These are phyloP conservation scores for Corynespora cassiicola DNA, from an alignment of 2,329 filamentous ascomycete species.

Conservation along the genomic window DNA sequence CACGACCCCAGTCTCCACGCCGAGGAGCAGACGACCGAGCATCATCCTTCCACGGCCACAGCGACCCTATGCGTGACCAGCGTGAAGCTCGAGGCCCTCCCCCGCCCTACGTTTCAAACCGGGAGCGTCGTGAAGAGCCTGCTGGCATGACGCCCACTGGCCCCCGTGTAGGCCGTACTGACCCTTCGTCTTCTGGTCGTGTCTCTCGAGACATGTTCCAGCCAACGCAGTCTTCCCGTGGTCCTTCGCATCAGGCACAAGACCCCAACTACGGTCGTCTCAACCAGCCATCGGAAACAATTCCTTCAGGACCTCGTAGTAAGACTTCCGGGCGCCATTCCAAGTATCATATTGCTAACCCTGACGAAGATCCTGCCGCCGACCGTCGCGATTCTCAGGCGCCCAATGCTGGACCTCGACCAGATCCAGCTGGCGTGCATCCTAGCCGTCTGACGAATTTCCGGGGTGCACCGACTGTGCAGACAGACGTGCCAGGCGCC, in stretches of 20 bases:
- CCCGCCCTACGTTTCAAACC: slow-evolving; percentile 34
- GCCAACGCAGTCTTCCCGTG: slow-evolving; percentile 37
- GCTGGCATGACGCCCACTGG: slow-evolving; percentile 58
- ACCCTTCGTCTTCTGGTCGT: slow-evolving; percentile 28
- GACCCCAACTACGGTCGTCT: slow-evolving; percentile 58
- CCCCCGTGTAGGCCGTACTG: slow-evolving; percentile 55
- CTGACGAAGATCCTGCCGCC: slow-evolving; percentile 17
- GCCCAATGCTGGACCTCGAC: slow-evolving; percentile 36
- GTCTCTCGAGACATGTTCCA: slow-evolving; percentile 49
- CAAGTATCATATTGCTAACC: slow-evolving; percentile 22
- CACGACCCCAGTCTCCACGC: slow-evolving; percentile 38
- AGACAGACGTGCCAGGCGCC: slow-evolving; percentile 38
- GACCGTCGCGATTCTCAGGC: slow-evolving; percentile 35
- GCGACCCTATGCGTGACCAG: slow-evolving; percentile 32
- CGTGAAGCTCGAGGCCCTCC: slow-evolving; percentile 39
- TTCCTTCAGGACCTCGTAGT: slow-evolving; percentile 62
- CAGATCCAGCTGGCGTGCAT: slow-evolving; percentile 57
- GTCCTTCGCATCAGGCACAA: slow-evolving; percentile 42
- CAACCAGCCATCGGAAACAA: slow-evolving; percentile 54
- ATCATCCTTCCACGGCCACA: slow-evolving; percentile 29
- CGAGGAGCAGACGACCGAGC: slow-evolving; percentile 30
- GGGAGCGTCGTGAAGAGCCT: slow-evolving; percentile 48
- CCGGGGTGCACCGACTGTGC: slow-evolving; percentile 33
- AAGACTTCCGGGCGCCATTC: slow-evolving; percentile 47
- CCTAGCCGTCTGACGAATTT: slow-evolving; percentile 60